phyloP scores from a whole-genome alignment of 192 early-diverging fungal genomes.

The Cladochytrium replicatum region DNA sequence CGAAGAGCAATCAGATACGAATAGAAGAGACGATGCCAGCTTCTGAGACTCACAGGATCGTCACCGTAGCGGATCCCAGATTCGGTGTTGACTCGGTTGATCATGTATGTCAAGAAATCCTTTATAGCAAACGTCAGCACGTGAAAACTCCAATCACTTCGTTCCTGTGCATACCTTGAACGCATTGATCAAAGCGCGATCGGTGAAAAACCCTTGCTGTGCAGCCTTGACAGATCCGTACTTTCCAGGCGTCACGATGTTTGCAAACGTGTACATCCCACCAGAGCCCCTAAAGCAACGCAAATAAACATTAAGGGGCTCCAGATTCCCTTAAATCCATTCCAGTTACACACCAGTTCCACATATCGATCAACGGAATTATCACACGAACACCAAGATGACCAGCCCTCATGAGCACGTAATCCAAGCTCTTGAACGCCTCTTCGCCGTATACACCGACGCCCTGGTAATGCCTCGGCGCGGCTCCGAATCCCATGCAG shows the following conservation, averaged over 20 bases:
- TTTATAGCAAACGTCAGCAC: too few species aligned
- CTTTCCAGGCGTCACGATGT: too few species aligned
- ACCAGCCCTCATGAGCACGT: conserved; percentile 12
- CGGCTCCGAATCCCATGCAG: too few species aligned
- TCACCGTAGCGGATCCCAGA: conserved; percentile 27
- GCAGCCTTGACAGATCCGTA: conserved; percentile 2
- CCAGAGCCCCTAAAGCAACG: too few species aligned
- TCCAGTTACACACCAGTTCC: conserved; percentile 39
- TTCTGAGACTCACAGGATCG: conserved; percentile 33
- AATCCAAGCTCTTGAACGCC: conserved; percentile 21
- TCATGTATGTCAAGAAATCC: conserved; percentile 16
- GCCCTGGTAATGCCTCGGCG: too few species aligned
- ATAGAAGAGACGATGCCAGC: too few species aligned
- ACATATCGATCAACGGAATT: conserved; percentile 30
- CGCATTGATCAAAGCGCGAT: conserved; percentile 10
- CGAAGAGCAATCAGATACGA: too few species aligned
- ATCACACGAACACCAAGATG: conserved; percentile 23
- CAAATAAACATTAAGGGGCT: too few species aligned
- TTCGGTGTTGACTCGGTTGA: conserved; percentile 32
- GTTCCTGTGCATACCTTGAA: too few species aligned
- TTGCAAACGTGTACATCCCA: conserved; percentile 17
- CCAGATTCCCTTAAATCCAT: too few species aligned
- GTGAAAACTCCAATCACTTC: too few species aligned
- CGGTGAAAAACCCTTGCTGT: conserved; percentile 24
- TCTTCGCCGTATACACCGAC: conserved; percentile 15